Percentiles rank a stretch among this genome's conserved stretches.
phyloP scores from a whole-genome alignment of 345 rosid species.

The Melaleuca alternifolia region DNA sequence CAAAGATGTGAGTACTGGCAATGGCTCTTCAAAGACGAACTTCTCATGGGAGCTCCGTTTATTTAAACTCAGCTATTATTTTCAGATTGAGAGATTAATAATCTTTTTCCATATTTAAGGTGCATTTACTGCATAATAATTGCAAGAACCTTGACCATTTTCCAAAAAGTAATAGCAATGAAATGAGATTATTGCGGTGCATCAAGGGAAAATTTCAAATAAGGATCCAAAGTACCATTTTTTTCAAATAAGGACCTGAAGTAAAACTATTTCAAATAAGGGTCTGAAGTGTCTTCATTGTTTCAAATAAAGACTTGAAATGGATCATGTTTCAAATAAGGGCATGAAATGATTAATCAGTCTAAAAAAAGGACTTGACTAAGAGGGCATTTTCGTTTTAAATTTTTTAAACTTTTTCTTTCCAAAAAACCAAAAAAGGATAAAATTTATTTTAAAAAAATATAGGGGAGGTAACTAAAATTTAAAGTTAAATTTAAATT shows the following conservation, averaged over 20 bases:
- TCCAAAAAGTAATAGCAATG: background rate
- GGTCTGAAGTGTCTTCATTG: accelerated
- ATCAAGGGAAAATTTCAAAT: background rate
- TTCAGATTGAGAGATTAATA: background rate
- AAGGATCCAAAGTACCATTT: background rate
- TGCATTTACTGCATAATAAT: background rate
- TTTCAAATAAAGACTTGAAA: no score
- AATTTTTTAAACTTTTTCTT: no score
- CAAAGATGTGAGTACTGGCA: background rate
- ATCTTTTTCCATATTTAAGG: background rate
- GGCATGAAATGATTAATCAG: no score
- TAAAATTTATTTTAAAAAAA: no score
- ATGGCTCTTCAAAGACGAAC: background rate
- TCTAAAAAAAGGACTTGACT: no score
- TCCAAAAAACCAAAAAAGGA: no score
- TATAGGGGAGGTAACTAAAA: no score
- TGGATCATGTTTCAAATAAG: no score
- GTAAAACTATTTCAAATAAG: no score
- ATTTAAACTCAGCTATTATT: background rate
- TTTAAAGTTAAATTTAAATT: no score
- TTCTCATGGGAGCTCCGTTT: background rate
- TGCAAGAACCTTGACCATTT: background rate
- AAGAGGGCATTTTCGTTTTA: no score
- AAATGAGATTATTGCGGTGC: background rate
- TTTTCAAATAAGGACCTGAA: no score